Percentiles rank a stretch among this genome's conserved stretches.
Evolutionary conservation across 2,329 filamentous ascomycete species (phyloP).

Genomic region (Pestalotiopsis sp.): DNA sequence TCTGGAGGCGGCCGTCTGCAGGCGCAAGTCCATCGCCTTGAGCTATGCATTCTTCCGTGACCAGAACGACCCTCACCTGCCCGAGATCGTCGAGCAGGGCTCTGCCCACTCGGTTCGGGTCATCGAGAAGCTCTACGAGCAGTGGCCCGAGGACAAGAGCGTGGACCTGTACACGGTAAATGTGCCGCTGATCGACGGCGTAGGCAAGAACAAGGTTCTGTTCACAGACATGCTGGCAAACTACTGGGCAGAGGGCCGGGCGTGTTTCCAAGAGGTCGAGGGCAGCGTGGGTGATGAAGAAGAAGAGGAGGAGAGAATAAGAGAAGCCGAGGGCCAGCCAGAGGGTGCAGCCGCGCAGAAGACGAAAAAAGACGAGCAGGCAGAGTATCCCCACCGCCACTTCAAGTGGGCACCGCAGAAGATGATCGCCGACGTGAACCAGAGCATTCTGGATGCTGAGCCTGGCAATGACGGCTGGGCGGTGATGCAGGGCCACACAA

Average conservation of each 20-base stretch:
- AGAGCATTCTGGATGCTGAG: conserved; percentile 77
- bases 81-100: conserved; percentile 76
- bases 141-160: conserved; percentile 68
- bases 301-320: conserved; percentile 73
- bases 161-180: conserved; percentile 92
- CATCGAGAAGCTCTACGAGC: conserved; percentile 75
- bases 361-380: conserved; percentile 32
- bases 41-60: conserved; percentile 88
- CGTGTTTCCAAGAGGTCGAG: conserved; percentile 83
- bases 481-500: conserved; percentile 84
- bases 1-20: conserved; percentile 75
- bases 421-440: conserved; percentile 78
- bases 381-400: conserved; percentile 73
- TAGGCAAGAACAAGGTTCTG: conserved; percentile 73
- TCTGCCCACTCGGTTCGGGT: conserved; percentile 74
- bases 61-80: conserved; percentile 67
- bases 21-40: conserved; percentile 74
- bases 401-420: conserved; percentile 88
- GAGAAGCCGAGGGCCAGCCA: conserved; percentile 55
- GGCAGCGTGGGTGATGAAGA: conserved; percentile 65
- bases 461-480: conserved; percentile 93
- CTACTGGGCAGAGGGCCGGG: conserved; percentile 78
- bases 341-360: conserved; percentile 30
- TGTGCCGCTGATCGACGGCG: conserved; percentile 78
- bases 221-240: conserved; percentile 91